A percentile compares a stretch with the other conserved stretches of the same genome.
Conservation (phyloP, 495 filamentous ascomycete genomes). For the Cercophora samala region DNA sequence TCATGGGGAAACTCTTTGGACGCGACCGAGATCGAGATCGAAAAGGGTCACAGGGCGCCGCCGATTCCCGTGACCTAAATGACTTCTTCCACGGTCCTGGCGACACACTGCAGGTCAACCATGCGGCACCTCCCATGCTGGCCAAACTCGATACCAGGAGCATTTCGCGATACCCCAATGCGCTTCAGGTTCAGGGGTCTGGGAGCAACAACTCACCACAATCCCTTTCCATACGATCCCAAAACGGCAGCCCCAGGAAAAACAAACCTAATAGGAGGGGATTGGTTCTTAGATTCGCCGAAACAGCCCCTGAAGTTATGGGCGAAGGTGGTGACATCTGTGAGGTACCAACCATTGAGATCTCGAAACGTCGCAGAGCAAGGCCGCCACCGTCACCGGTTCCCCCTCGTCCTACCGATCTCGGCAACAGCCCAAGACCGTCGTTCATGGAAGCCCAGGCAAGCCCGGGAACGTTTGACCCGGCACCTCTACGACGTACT, state of each 20-base stretch:
- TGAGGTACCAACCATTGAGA: conserved; percentile 63
- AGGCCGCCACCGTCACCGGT: conserved; percentile 36
- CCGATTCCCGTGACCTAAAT: conserved; percentile 39
- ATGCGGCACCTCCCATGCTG: conserved; percentile 41
- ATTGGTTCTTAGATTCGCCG: conserved; percentile 66
- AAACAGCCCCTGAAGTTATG: conserved; percentile 68
- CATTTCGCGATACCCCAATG: conserved; percentile 44
- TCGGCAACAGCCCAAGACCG: conserved; percentile 22
- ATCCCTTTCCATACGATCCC: conserved; percentile 30
- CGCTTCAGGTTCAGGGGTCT: conserved; percentile 35
- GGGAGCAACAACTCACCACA: conserved; percentile 25
- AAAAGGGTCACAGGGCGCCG: conserved; percentile 41
- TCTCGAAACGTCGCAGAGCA: conserved; percentile 52
- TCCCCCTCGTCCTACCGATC: conserved; percentile 20
- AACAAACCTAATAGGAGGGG: conserved; percentile 48
- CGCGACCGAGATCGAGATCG: conserved; percentile 37
- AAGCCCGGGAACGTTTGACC: conserved; percentile 34
- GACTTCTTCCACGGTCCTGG: conserved; percentile 45
- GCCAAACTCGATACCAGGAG: conserved; percentile 46
- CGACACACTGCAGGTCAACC: conserved; percentile 41
- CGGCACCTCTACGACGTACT: conserved; percentile 41
- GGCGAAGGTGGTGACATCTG: conserved; percentile 85
- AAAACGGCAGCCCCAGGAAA: conserved; percentile 32
- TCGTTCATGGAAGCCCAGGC: conserved; percentile 22
- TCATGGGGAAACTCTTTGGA: conserved; percentile 52